phyloP scores from a whole-genome alignment of 2,329 filamentous ascomycete species.

The Cordyceps fumosorosea region DNA sequence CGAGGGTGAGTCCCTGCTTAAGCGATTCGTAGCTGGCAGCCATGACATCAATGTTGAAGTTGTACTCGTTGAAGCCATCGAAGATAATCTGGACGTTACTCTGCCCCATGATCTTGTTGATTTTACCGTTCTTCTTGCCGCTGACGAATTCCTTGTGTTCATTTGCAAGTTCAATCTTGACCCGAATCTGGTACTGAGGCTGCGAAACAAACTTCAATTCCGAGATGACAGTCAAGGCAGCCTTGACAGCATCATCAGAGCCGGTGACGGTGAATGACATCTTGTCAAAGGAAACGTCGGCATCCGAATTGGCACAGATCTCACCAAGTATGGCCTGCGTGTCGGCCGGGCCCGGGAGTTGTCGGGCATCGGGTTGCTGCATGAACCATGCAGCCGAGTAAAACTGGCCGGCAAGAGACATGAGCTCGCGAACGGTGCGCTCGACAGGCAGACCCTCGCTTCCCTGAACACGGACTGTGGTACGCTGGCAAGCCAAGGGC shows the following conservation, averaged over 20 bases:
- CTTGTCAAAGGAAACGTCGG: slow-evolving; percentile 91
- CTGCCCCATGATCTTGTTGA: slow-evolving; percentile 99
- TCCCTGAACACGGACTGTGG: slow-evolving; percentile 82
- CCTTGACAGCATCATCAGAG: slow-evolving; percentile 93
- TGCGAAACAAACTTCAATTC: slow-evolving; percentile 84
- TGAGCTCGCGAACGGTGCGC: slow-evolving; percentile 89
- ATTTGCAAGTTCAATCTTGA: slow-evolving; percentile 97
- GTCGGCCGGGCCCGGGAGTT: slow-evolving; percentile 60
- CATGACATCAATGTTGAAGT: slow-evolving; percentile 98
- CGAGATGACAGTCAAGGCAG: slow-evolving; percentile 88
- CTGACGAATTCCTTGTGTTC: slow-evolving; percentile 99
- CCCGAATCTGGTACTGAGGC: slow-evolving; percentile 84
- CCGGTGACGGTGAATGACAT: slow-evolving; percentile 90
- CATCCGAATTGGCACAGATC: slow-evolving; percentile 93
- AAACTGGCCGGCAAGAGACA: slow-evolving; percentile 93
- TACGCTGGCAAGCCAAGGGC: slow-evolving; percentile 76
- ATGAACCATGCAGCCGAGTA: slow-evolving; percentile 97
- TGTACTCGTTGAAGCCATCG: slow-evolving; percentile 98
- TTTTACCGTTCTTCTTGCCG: slow-evolving; percentile 99
- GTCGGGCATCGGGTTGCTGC: slow-evolving; percentile 63
- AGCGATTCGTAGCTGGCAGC: slow-evolving; percentile 88
- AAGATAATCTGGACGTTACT: slow-evolving; percentile 99
- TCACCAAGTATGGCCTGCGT: slow-evolving; percentile 88
- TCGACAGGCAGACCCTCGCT: slow-evolving; percentile 91
- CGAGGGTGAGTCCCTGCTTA: slow-evolving; percentile 83